Evolutionary conservation across 108 stramenopile species (phyloP), one percentile per base, ranked within the genome.

Genomic region (Nitzschia inconspicua): DNA sequence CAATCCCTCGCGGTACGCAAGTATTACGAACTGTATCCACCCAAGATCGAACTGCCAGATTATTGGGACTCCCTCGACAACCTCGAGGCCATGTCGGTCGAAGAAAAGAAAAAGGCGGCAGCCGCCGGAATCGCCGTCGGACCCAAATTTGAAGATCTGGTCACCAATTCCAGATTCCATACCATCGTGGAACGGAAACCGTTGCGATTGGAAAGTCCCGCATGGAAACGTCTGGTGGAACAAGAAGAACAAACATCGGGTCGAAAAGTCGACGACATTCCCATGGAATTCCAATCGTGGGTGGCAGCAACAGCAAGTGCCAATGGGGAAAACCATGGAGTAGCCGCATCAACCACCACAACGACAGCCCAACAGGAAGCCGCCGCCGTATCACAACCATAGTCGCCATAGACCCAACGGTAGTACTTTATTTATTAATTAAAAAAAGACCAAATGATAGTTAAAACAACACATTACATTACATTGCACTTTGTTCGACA

Each of bases 21-120:
- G 43, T 94, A 89, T 73, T 90, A 87, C 70, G 72, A 79, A 39
- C 72, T 80, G 3, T 90, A 94, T 68, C 93, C 93, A 27, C 88
- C 89, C 13, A 42, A 85, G 57, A 85, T 94, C 50, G 82, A 90
- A 48, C 68, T 94, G 27, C 88, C 88, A 13, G 89, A 90, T n/a
- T 89, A 86, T 63, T 90, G 89, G 93, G 82, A 84, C 44, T 79
- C 83, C 8, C 60, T 89, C 63, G 85, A 86, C 44, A 75, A 85
- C 27, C 44, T 76, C 31, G 71, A 77, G 3, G 32, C 24, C 11
- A 93, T 89, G 88, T 65, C 78, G 23, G 69, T 82, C 19, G 91
- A 87, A 43, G 84, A 93, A 37, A 77, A 82, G 47, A 73, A 84
- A 53, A 74, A 83, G 44, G 88, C 88, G 0, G 86, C 88, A 8